Base-by-base conservation (phyloP, 495 filamentous ascomycete species). In the Neurospora sp. region DNA sequence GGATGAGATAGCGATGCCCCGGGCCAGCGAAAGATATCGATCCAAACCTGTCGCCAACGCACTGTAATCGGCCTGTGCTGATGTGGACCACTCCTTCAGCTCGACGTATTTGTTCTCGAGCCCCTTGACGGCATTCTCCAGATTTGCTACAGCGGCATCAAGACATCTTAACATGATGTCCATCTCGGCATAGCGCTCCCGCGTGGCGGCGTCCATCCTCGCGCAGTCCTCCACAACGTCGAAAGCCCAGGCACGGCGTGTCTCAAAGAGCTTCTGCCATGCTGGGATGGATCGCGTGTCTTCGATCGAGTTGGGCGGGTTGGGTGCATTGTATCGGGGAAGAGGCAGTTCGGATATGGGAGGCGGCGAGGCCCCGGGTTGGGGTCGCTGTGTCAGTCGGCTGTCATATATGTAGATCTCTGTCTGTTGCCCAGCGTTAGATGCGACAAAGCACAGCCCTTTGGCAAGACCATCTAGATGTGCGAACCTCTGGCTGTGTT, bases 391-490 rank as follows among this genome's bases (percentile, higher is more conserved):
- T 35, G 90, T 87, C 77, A 90, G 88, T 75, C 90, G 88, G 71
- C 90, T 88, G 81, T 96, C 92, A 80, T 95, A 98, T 41, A 97
- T 88, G 77, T 92, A 96, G 74, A 98, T 90, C 79, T 97, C 93
- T 73, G 88, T 91, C 92, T 97, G 74, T 41, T 62, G n/a, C 42
- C 3, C 69, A 70, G 35, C 5, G 71, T 75, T 54, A 79, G 77
- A 70, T n/a, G 23, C 14, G 27, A 11, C 16, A 27, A 41, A 42
- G 39, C 46, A 48, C 39, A 70, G 23, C 48, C 5, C 12, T 35
- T 14, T 66, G 54, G 16, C 54, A 18, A 66, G 27, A 31, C 18
- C 1, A 11, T 14, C 23, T 40, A 16, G n/a, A 54, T 20, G 12
- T 31, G 79, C 87, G 23, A 85, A 93, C 93, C 88, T 97, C 94